Evolutionary conservation across 2,329 filamentous ascomycete genomes (phyloP), one percentile per base, ranked within the genome.

Genomic region (Alternaria tenuissima): DNA sequence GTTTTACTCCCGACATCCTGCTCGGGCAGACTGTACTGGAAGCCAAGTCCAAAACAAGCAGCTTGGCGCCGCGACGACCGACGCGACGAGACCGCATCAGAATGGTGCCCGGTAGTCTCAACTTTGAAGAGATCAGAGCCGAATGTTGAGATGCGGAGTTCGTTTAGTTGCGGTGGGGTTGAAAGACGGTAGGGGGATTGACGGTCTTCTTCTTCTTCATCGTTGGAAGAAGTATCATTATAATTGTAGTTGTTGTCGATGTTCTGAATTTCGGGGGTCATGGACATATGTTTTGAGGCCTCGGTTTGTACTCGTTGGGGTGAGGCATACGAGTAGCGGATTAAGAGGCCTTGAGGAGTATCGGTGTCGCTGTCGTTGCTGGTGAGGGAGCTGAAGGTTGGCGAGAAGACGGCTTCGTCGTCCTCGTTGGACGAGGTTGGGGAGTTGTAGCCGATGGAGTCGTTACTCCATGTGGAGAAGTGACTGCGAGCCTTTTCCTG

Each of bases 1-100:
- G 53, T 53, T 38, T 77, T 74, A 11, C 71, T 73, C 3, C 47
- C 59, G 1, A 59, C 67, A 8, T 74, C 69, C 18, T 75, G 70
- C 11, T 73, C 68, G 1, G 76, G 73, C 0, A 78, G 65, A 42
- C 68, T 76, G 59, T 77, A 78, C 38, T 78, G 69, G 54, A 79
- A 77, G 7, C 73, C 72, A 2, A 71, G 51, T 7, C 75, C 75
- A 32, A 75, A 77, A 58, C 72, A 76, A 2, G 71, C 65, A 9
- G 68, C 73, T 47, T 76, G 71, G 47, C 76, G 67, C 14, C 71
- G 69, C 2, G 73, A 63, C 5, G 57, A 57, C 34, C 57, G 57
- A 9, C 53, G 41, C 4, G 57, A 57, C 9, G 67, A 66, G 1
- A 12, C 20, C 39, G 67, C 42, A 4, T 72, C 71, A 9, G 65